Conservation (phyloP, 2,329 filamentous ascomycete species). For the Teratosphaeria viscida region DNA sequence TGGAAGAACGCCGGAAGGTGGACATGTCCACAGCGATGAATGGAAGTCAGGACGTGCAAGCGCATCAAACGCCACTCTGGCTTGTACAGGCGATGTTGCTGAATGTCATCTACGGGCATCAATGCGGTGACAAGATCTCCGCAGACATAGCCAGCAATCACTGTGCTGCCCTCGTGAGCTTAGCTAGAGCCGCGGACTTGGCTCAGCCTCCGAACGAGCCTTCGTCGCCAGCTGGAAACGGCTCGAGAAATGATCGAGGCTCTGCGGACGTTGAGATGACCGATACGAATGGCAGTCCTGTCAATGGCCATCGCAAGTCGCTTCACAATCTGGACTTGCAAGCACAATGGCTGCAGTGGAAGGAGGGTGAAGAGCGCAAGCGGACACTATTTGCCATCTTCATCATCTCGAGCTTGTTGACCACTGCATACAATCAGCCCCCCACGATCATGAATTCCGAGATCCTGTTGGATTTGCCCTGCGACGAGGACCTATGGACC, state of each 20-base stretch:
- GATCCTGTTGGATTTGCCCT: conserved; percentile 78
- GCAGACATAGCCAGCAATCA: conserved; percentile 90
- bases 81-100: conserved; percentile 93
- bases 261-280: conserved; percentile 46
- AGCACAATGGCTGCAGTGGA: conserved; percentile 83
- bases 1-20: conserved; percentile 81
- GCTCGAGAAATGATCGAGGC: conserved; percentile 2
- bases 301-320: conserved; percentile 1
- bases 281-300: conserved; percentile 1
- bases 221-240: conserved; percentile 4
- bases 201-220: conserved; percentile 36
- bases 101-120: conserved; percentile 91
- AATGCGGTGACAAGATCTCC: conserved; percentile 81
- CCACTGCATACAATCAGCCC: conserved; percentile 85
- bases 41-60: conserved; percentile 37
- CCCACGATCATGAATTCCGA: conserved; percentile 91
- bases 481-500: conserved; percentile 82
- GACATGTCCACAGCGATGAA: conserved; percentile 57
- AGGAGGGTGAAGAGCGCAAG: conserved; percentile 78
- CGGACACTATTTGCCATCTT: conserved; percentile 87
- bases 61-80: conserved; percentile 63
- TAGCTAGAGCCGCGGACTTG: conserved; percentile 80
- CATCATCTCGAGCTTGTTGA: conserved; percentile 78
- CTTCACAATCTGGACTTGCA: conserved; percentile 39
- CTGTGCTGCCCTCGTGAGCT: conserved; percentile 78